A percentile compares a stretch with the other conserved stretches of the same genome.
Evolutionary conservation across 345 rosid species (phyloP).

Genomic region (Acer yangbiense): DNA sequence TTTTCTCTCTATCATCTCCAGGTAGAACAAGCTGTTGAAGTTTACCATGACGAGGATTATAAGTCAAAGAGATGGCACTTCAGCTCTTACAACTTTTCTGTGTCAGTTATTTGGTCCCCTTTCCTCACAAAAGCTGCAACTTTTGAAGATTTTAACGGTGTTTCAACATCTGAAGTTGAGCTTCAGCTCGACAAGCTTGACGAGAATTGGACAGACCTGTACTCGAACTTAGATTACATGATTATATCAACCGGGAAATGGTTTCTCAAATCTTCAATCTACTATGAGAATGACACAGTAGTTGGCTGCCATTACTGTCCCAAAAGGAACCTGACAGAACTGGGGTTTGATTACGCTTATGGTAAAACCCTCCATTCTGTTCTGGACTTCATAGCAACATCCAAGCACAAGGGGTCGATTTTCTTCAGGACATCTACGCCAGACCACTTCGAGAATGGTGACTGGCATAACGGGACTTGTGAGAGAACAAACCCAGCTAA

Average conservation of each 20-base stretch:
- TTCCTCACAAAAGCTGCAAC: conserved; percentile 85
- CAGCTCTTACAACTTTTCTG: conserved; percentile 60
- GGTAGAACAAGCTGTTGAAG: conserved; percentile 77
- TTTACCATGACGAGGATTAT: conserved; percentile 82
- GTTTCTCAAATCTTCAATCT: conserved; percentile 87
- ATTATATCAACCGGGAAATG: conserved; percentile 95
- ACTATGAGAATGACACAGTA: conserved; percentile 62
- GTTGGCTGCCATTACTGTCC: conserved; percentile 88
- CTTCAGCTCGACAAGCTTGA: conserved; percentile 84
- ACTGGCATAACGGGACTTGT: conserved; percentile 89
- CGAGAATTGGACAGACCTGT: conserved; percentile 59
- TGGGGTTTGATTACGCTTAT: conserved; percentile 79
- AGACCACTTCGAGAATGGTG: conserved; percentile 90
- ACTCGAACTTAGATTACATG: conserved; percentile 58
- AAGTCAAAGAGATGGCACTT: conserved; percentile 80
- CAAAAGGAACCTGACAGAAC: conserved; percentile 55
- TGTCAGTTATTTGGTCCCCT: conserved; percentile 88
- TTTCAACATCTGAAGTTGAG: conserved; percentile 73
- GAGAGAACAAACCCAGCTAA: conserved; percentile 53
- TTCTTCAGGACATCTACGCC: conserved; percentile 88
- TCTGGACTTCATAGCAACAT: conserved; percentile 57
- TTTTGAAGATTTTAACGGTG: conserved; percentile 85
- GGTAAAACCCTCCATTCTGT: conserved; percentile 56
- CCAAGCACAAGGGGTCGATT: conserved; percentile 54
- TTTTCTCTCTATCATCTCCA: conserved; percentile 22